Conservation (phyloP, 352 stramenopile species). For the Phytophthora kernoviae region DNA sequence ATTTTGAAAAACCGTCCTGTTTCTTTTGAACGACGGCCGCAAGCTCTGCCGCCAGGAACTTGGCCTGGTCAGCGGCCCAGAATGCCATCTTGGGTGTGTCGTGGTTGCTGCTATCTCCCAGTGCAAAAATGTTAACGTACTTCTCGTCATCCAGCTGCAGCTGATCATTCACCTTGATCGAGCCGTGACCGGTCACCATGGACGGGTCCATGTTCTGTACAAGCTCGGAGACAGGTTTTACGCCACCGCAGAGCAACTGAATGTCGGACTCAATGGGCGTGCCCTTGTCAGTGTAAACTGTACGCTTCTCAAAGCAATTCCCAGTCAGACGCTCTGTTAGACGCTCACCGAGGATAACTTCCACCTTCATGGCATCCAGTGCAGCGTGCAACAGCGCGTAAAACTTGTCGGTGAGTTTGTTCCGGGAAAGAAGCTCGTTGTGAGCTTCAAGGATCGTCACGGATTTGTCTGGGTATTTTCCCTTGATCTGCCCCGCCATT, state of each 20-base stretch:
- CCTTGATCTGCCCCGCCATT: slow-evolving; percentile 54
- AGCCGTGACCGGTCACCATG: slow-evolving; percentile 35
- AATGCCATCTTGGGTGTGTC: slow-evolving; percentile 47
- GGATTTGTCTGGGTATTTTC: slow-evolving; percentile 48
- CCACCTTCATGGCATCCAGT: slow-evolving; percentile 43
- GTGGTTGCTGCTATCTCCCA: slow-evolving; percentile 58
- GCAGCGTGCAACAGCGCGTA: slow-evolving; percentile 33
- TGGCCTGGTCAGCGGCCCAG: slow-evolving; percentile 43
- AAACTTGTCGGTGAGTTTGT: slow-evolving; percentile 48
- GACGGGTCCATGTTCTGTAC: slow-evolving; percentile 38
- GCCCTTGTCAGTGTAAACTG: slow-evolving; percentile 49
- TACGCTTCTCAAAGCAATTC: slow-evolving; percentile 46
- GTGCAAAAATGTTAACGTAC: slow-evolving; percentile 49
- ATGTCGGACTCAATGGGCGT: slow-evolving; percentile 56
- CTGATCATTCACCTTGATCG: slow-evolving; percentile 51
- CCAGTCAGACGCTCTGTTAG: slow-evolving; percentile 37
- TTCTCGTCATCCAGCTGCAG: slow-evolving; percentile 52
- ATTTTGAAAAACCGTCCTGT: slow-evolving; percentile 22
- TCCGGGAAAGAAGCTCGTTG: slow-evolving; percentile 32
- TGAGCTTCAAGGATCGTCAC: slow-evolving; percentile 52
- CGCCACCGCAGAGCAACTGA: slow-evolving; percentile 54
- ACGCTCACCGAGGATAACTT: slow-evolving; percentile 54
- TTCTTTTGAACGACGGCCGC: slow-evolving; percentile 30
- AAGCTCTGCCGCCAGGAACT: slow-evolving; percentile 36
- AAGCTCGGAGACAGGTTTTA: slow-evolving; percentile 37